phyloP scores from a whole-genome alignment of 1,139 yeast genomes.

The Yarrowia galli region DNA sequence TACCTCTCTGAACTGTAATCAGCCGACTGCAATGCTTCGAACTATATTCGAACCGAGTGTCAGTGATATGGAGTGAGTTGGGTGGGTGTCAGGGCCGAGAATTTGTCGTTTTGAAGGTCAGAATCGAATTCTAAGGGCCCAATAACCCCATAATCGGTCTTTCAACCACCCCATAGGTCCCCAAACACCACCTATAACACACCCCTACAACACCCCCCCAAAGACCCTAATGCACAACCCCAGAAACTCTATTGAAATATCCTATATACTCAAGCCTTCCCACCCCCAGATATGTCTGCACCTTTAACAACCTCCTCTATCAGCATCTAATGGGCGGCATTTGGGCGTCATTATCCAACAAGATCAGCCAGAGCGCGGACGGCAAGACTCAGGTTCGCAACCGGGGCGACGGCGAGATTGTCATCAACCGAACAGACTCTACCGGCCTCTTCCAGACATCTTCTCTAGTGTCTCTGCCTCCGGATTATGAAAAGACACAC shows the following conservation, averaged over 20 bases:
- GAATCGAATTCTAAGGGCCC: not conserved
- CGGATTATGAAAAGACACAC: slow-evolving; percentile 30
- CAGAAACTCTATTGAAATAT: not conserved
- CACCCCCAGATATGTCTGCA: slow-evolving; percentile 9
- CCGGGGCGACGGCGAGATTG: slow-evolving; percentile 39
- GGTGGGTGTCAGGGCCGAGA: not conserved
- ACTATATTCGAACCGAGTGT: slow-evolving; percentile 28
- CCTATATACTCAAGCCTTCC: slow-evolving; percentile 11
- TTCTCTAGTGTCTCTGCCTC: slow-evolving; percentile 18
- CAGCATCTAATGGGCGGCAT: slow-evolving; percentile 17
- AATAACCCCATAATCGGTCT: no score
- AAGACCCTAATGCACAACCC: not conserved
- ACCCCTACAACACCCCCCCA: not conserved
- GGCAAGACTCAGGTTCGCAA: slow-evolving; percentile 26
- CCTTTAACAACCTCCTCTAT: not conserved
- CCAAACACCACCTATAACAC: no score
- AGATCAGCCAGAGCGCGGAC: slow-evolving; percentile 14
- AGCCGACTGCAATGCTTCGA: slow-evolving; percentile 10
- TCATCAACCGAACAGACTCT: slow-evolving; percentile 13
- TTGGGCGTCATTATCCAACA: slow-evolving; percentile 18
- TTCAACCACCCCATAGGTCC: no score
- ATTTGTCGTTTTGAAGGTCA: not conserved
- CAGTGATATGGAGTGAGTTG: not conserved
- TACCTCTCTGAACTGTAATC: slow-evolving; percentile 21
- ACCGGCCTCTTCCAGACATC: slow-evolving; percentile 13